These are phyloP conservation scores for Aspergillus latus DNA, from an alignment of 2,329 filamentous ascomycete genomes.

Conservation along the genomic window DNA sequence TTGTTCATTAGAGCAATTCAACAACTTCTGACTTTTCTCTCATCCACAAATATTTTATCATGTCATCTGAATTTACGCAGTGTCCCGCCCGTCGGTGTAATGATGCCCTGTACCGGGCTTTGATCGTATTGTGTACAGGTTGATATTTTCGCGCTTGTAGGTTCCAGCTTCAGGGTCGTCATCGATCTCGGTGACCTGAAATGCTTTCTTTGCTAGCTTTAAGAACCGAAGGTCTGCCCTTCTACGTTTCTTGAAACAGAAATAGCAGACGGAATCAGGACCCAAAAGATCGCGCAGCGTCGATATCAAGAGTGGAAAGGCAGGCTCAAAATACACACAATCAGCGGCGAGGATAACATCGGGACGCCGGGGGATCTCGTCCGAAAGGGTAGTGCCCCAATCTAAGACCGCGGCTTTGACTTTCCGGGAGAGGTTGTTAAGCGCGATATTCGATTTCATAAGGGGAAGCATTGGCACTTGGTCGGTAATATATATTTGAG, in stretches of 20 bases:
- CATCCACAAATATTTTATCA: no score
- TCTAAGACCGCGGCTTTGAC: slow-evolving; percentile 73
- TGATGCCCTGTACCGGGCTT: slow-evolving; percentile 18
- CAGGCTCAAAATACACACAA: slow-evolving; percentile 95
- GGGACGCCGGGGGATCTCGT: slow-evolving; percentile 53
- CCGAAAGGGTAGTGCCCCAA: slow-evolving; percentile 60
- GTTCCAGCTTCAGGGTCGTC: slow-evolving; percentile 51
- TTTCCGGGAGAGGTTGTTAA: slow-evolving; percentile 68
- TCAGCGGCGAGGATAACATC: slow-evolving; percentile 90
- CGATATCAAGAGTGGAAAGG: slow-evolving; percentile 80
- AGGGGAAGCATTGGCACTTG: slow-evolving; percentile 80
- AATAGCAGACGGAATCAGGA: slow-evolving; percentile 67
- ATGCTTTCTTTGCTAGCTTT: slow-evolving; percentile 67
- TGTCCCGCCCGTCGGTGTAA: no score
- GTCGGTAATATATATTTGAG: slow-evolving; percentile 76
- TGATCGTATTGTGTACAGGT: slow-evolving; percentile 38
- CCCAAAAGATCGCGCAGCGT: slow-evolving; percentile 74
- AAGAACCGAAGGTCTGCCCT: slow-evolving; percentile 76
- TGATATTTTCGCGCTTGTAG: slow-evolving; percentile 42
- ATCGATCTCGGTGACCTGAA: slow-evolving; percentile 61
- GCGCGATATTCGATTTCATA: slow-evolving; percentile 81
- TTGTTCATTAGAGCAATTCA: no score
- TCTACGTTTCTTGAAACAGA: slow-evolving; percentile 93
- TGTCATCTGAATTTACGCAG: no score
- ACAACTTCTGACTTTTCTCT: no score